Percentiles rank a stretch among this genome's conserved stretches.
Evolutionary conservation across 768 basidiomycete species (phyloP).

Genomic region (Suillus placidus): DNA sequence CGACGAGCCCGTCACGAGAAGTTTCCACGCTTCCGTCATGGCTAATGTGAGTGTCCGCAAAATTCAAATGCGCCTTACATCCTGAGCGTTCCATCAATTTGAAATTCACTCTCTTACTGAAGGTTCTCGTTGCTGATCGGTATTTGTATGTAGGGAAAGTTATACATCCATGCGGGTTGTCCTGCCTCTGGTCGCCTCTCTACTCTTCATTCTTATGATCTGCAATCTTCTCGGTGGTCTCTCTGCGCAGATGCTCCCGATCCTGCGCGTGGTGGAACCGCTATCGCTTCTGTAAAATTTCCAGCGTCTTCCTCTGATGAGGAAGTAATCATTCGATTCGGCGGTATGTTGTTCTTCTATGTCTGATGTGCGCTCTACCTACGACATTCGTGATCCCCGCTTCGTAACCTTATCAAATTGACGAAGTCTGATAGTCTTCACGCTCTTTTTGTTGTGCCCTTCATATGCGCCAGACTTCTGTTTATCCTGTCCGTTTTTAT

Average conservation of each 20-base stretch:
- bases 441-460: neutral
- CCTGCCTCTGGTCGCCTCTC: conserved; percentile 39
- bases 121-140: neutral
- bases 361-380: conserved; percentile 11
- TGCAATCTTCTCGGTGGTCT: conserved; percentile 33
- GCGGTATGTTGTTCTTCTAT: conserved; percentile 24
- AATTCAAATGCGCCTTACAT: neutral
- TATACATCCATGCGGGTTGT: conserved; percentile 47
- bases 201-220: conserved; percentile 38
- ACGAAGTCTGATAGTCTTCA: neutral
- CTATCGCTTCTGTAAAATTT: conserved; percentile 33
- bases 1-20: conserved; percentile 37
- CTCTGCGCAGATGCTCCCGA: conserved; percentile 39
- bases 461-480: neutral
- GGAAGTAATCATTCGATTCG: conserved; percentile 41
- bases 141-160: conserved; percentile 24
- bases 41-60: conserved; percentile 27
- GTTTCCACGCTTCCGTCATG: conserved; percentile 39
- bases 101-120: neutral
- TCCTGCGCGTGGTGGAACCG: conserved; percentile 44
- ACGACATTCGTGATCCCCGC: conserved; percentile 4
- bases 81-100: neutral
- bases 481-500: neutral
- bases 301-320: conserved; percentile 10
- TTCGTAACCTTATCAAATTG: neutral